Base-by-base conservation (phyloP, 352 stramenopile species). In the Plasmopara viticola region DNA sequence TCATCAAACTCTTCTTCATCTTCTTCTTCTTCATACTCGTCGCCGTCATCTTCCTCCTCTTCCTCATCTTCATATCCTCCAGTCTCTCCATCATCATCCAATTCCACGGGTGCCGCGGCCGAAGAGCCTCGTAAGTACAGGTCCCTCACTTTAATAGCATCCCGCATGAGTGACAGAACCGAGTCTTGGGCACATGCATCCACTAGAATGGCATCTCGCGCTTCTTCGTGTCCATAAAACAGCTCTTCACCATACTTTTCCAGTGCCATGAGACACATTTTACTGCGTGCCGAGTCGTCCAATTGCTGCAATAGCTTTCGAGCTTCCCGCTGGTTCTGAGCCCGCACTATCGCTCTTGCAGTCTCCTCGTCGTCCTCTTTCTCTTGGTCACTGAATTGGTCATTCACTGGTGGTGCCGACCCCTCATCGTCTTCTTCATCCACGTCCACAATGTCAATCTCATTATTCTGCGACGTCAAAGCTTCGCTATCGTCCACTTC, bases 181-280 rank as follows among this genome's bases (percentile, higher is more conserved):
- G 69, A 64, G 15, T 84, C 72, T 9, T 86, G 66, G 5, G 66
- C 64, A 50, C 74, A 88, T 0, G 78, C 78, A 41, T 84, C 78
- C 8, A 88, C 52, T 6, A 88, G 52, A 29, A 88, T 81, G 0
- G 65, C 72, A 41, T 88, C 78, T 30, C 78, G 74, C 5, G 70
- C 70, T 8, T 59, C 42, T 47, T 88, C 77, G 43, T 85, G 77
- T 14, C 72, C 72, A 8, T 72, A 72, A 46, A 88, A 85, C 17
- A 86, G 48, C 56, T 85, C 74, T 44, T 83, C 74, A 2, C 77
- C 74, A 45, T 86, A 86, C 34, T 87, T 87, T 48, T 84, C 68
- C 45, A 87, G 47, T 17, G 77, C 77, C 5, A 61, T 78, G 1
- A 87, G 52, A 40, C 72, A 78, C 46, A 87, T 54, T 38, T 74